Evolutionary conservation across 2,329 filamentous ascomycete species (phyloP), one percentile per base, ranked within the genome.

Genomic region (Fusarium succisae): DNA sequence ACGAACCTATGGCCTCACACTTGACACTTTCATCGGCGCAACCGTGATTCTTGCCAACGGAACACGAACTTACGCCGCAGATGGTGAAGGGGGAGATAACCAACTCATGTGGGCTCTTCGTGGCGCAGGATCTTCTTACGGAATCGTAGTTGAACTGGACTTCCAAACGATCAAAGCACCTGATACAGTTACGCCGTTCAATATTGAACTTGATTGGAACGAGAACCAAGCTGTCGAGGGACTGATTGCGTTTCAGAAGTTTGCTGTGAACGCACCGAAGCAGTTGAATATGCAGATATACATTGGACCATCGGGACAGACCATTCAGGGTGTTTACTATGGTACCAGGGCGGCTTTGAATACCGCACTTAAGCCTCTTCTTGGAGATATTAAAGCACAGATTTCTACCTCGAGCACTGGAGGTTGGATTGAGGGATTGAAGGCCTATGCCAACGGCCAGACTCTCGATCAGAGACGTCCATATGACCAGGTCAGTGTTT

Each of bases 91-190:
- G n/a, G 22, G 68, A 26, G 56, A 56, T 15, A 30, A 45, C 1
- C 79, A 81, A 35, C 60, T 82, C 8, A 80, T 79, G 68, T 81
- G 79, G 75, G 80, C 80, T 2, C 66, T 82, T 1, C 74, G 77
- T 0, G 80, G 80, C 1, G 80, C 80, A 1, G 80, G 80, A 8
- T 81, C 80, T 18, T 79, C 79, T 8, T 82, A 78, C 26, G 80
- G 80, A 4, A 76, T 81, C 37, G 79, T 80, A 1, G 76, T 76
- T 8, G 78, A 81, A 26, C 75, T 80, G 5, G 76, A 78, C 61
- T 80, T 80, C 45, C 58, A 67, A 26, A 80, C 79, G 1, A 80
- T 80, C 26, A 60, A 53, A 2, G 78, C 76, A 6, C 78, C 79
- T 3, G 48, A 61, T 3, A 54, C 62, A 7, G 72, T 74, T 10